Percentiles rank a stretch among this genome's conserved stretches.
Evolutionary conservation across 495 filamentous ascomycete species (phyloP).

Genomic region (Neurospora africana): DNA sequence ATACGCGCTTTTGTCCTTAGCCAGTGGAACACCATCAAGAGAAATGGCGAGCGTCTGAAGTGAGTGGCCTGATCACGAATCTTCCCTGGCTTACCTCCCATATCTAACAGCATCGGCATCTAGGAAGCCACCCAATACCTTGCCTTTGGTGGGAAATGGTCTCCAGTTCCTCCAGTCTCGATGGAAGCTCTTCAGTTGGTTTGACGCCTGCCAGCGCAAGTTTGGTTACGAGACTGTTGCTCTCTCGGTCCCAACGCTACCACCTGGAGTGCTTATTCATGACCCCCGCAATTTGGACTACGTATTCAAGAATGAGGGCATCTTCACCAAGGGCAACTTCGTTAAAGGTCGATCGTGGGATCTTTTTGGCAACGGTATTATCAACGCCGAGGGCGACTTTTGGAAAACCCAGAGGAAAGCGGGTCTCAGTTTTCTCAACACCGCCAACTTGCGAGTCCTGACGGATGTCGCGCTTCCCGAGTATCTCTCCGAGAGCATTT

Average conservation of each 20-base stretch:
- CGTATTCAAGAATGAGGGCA: slow-evolving; percentile 46
- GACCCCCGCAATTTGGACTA: slow-evolving; percentile 48
- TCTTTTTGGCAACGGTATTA: slow-evolving; percentile 52
- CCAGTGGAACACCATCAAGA: slow-evolving; percentile 11
- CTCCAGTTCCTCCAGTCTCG: slow-evolving; percentile 46
- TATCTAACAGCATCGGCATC: not conserved
- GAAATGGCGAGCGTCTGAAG: slow-evolving; percentile 19
- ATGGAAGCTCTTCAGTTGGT: slow-evolving; percentile 49
- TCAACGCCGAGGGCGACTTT: slow-evolving; percentile 50
- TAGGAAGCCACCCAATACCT: slow-evolving; percentile 43
- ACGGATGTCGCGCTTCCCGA: slow-evolving; percentile 44
- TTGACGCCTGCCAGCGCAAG: slow-evolving; percentile 41
- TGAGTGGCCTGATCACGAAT: not conserved
- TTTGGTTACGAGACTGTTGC: slow-evolving; percentile 47
- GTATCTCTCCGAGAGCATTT: slow-evolving; percentile 32
- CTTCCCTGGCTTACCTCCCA: not conserved
- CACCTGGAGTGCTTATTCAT: slow-evolving; percentile 48
- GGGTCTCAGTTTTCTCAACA: slow-evolving; percentile 46
- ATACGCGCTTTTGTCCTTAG: slow-evolving; percentile 6
- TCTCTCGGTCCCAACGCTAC: slow-evolving; percentile 45
- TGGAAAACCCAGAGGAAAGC: slow-evolving; percentile 53
- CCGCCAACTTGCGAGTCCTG: slow-evolving; percentile 43
- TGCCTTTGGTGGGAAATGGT: slow-evolving; percentile 48
- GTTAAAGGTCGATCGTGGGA: slow-evolving; percentile 48
- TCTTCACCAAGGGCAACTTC: slow-evolving; percentile 49